Evolutionary conservation across 768 basidiomycete genomes (phyloP), one percentile per base, ranked within the genome.

Genomic region (Trichaptum fuscoviolaceum): DNA sequence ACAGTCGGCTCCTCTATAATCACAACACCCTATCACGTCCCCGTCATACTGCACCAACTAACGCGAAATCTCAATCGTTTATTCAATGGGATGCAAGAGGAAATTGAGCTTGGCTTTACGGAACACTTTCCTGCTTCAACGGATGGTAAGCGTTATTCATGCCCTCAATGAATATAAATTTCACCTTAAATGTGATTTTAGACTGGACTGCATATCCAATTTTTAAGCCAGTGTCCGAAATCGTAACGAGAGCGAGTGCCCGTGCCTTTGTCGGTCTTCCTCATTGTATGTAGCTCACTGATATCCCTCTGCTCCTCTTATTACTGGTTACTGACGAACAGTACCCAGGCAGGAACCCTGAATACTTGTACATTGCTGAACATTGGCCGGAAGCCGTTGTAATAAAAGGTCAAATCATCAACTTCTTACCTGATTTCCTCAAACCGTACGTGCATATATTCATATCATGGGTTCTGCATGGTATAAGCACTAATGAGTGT

Each of bases 101-200:
- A 88, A 66, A 73, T 85, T 25, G 59, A 70, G 1, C 63, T 72
- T 0, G 75, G 84, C 0, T 81, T 85, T 63, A 68, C 72, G 1
- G 81, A 81, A 0, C 69, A 74, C 42, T 74, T 86, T 66, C 71
- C 42, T 3, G 42, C 73, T 62, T 30, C 63, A 15, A 52, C 24
- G 24, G 68, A 67, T 23, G 71, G 71, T 66, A 65, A 15, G 59
- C 23, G 57, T 17, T 15, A 34, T 25, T 3, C 20, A 3, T 61
- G 59, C 18, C 30, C 15, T 61, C 25, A 3, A 61, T 23, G 66
- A 65, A 69, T 67, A 68, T 64, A 64, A 59, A 63, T 64, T 59
- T 63, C 69, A 64, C 25, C 65, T 35, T 64, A 52, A 52, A 15
- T 52, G 5, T 52, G 15, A 0, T 23, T 67, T 42, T 34, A 61